These are phyloP conservation scores for Coniochaeta sp. DNA, from an alignment of 2,329 filamentous ascomycete species.

Conservation along the genomic window DNA sequence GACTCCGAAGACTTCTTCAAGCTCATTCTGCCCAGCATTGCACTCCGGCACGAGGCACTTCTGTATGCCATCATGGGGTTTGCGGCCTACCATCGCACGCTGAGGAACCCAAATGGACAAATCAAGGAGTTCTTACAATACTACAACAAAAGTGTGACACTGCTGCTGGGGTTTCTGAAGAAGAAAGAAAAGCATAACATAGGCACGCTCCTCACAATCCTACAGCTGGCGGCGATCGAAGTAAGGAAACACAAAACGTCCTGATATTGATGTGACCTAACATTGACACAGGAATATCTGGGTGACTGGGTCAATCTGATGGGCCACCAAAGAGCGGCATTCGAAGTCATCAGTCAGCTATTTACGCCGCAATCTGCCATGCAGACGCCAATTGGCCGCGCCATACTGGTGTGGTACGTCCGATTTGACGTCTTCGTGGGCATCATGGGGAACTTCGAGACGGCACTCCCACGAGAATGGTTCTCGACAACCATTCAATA, in stretches of 20 bases:
- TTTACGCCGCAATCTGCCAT: slow-evolving; percentile 71
- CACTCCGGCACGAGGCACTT: slow-evolving; percentile 68
- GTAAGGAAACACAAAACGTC: slow-evolving; percentile 36
- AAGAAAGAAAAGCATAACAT: slow-evolving; percentile 64
- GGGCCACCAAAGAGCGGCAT: slow-evolving; percentile 85
- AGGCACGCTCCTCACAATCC: slow-evolving; percentile 74
- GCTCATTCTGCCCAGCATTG: slow-evolving; percentile 62
- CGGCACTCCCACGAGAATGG: slow-evolving; percentile 72
- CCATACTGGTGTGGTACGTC: slow-evolving; percentile 81
- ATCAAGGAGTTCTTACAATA: slow-evolving; percentile 80
- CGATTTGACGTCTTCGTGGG: slow-evolving; percentile 83
- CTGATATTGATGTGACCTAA: slow-evolving; percentile 10
- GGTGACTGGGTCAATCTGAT: slow-evolving; percentile 94
- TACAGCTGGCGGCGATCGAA: slow-evolving; percentile 91
- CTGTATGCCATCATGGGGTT: slow-evolving; percentile 85
- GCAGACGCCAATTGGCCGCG: slow-evolving; percentile 62
- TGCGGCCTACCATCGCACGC: slow-evolving; percentile 75
- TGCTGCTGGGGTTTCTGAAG: slow-evolving; percentile 67
- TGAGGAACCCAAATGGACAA: slow-evolving; percentile 63
- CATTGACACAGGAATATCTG: slow-evolving; percentile 65
- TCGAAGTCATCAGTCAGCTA: slow-evolving; percentile 69
- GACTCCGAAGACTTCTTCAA: slow-evolving; percentile 69
- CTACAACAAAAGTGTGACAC: slow-evolving; percentile 80
- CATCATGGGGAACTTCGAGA: slow-evolving; percentile 72
- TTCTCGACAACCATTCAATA: slow-evolving; percentile 59